Evolutionary conservation across 768 basidiomycete species (phyloP).

Genomic region (Pholiota molesta): DNA sequence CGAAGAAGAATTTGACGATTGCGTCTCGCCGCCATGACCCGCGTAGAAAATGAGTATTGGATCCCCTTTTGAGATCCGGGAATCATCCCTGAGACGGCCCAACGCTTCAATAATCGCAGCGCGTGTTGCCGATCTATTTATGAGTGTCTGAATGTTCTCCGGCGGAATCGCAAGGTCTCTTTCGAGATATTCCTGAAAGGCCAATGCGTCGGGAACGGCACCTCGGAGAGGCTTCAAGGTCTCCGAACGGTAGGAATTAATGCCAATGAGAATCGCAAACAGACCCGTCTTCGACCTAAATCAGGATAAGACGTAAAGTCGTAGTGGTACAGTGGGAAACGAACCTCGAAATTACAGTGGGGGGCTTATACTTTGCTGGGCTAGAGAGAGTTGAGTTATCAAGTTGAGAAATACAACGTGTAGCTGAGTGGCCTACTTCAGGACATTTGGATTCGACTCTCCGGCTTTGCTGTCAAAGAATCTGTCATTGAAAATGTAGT

Average conservation of each 20-base stretch:
- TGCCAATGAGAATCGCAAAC: constrained; percentile 1
- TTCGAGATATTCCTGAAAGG: constrained; percentile 13
- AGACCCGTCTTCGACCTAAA: background rate
- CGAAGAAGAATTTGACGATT: background rate
- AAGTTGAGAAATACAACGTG: background rate
- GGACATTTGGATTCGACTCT: no score
- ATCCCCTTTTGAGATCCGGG: constrained; percentile 11
- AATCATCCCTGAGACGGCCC: background rate
- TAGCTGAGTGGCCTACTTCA: no score
- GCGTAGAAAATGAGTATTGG: constrained; percentile 17
- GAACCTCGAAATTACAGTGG: background rate
- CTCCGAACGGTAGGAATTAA: background rate
- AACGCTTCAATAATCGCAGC: constrained; percentile 12
- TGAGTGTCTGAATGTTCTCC: constrained; percentile 6
- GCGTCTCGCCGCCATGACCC: constrained; percentile 15
- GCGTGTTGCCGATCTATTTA: constrained; percentile 12
- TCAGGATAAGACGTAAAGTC: background rate
- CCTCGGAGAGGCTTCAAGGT: constrained; percentile 6
- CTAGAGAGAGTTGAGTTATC: background rate
- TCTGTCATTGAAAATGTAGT: no score
- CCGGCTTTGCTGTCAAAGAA: no score
- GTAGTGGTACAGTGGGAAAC: background rate
- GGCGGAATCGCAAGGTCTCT: constrained; percentile 5
- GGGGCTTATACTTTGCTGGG: constrained; percentile 1
- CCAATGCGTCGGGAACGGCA: constrained; percentile 8